Conservation (phyloP, 768 basidiomycete genomes). For the Suillus variegatus region DNA sequence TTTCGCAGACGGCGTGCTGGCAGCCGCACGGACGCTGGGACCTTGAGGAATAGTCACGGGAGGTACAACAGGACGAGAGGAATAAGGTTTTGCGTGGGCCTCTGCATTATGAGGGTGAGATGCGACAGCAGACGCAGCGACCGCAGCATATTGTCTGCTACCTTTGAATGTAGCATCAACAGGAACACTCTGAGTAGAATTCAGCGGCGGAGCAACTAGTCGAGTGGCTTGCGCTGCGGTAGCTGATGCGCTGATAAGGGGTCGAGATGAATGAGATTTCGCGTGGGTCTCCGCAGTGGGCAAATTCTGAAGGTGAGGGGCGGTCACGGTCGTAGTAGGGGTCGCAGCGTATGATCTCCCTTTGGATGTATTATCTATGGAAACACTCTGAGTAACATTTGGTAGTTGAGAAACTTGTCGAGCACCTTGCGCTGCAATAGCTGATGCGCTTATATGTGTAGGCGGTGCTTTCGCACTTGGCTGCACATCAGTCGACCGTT, state of each 20-base stretch:
- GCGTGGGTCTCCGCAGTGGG: constrained; percentile 15
- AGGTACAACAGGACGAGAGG: constrained; percentile 18
- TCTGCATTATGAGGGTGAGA: constrained; percentile 16
- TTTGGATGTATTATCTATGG: neutral
- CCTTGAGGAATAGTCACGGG: constrained; percentile 19
- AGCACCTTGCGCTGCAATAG: neutral
- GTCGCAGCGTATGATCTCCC: neutral
- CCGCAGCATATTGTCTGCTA: neutral
- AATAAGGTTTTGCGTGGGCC: constrained; percentile 18
- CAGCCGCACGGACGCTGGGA: constrained; percentile 13
- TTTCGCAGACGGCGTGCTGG: constrained; percentile 15
- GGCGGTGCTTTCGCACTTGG: constrained; percentile 20
- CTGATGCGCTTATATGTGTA: neutral
- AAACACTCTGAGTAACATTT: neutral
- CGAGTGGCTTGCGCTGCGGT: constrained; percentile 6
- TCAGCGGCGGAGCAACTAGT: neutral
- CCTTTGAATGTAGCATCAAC: neutral
- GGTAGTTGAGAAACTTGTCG: neutral
- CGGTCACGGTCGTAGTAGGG: neutral
- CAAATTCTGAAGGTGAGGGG: neutral
- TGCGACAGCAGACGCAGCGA: neutral
- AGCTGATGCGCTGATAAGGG: constrained; percentile 9
- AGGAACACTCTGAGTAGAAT: neutral
- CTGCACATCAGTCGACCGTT: constrained; percentile 25
- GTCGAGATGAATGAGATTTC: constrained; percentile 21